Conservation (phyloP, 2,329 filamentous ascomycete genomes). For the Fusarium sp. region DNA sequence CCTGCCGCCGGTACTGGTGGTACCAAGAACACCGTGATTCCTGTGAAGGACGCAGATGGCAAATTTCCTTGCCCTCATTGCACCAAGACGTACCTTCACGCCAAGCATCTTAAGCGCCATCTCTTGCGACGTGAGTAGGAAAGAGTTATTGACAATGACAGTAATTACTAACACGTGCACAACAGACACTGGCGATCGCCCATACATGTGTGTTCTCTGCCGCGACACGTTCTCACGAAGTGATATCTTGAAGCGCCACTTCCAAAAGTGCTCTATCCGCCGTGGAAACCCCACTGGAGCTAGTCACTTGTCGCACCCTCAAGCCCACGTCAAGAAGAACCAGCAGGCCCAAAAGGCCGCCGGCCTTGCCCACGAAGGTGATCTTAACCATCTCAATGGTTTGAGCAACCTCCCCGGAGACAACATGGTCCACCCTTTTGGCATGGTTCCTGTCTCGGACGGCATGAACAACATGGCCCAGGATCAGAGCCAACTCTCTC, state of each 20-base stretch:
- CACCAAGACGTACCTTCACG: slow-evolving; percentile 97
- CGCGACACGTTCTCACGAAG: slow-evolving; percentile 98
- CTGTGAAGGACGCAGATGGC: slow-evolving; percentile 95
- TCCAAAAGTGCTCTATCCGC: slow-evolving; percentile 98
- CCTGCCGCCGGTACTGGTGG: slow-evolving; percentile 77
- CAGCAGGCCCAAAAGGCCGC: slow-evolving; percentile 71
- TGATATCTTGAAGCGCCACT: slow-evolving; percentile 98
- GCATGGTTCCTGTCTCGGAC: slow-evolving; percentile 70
- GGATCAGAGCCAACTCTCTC: slow-evolving; percentile 74
- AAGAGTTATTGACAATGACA: slow-evolving; percentile 48
- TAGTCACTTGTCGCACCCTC: slow-evolving; percentile 93
- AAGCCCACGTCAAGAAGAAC: slow-evolving; percentile 88
- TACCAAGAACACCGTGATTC: slow-evolving; percentile 86
- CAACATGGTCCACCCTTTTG: slow-evolving; percentile 71
- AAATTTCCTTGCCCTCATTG: slow-evolving; percentile 99
- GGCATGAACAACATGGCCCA: slow-evolving; percentile 72
- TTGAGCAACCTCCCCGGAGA: slow-evolving; percentile 72
- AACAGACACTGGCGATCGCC: slow-evolving; percentile 94
- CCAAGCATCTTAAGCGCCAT: slow-evolving; percentile 98
- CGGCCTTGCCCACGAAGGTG: slow-evolving; percentile 67
- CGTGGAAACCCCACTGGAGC: slow-evolving; percentile 96
- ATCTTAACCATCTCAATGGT: slow-evolving; percentile 73
- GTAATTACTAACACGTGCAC: slow-evolving; percentile 49
- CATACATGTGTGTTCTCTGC: slow-evolving; percentile 98
- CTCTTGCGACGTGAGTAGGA: slow-evolving; percentile 88